Conservation (phyloP, 345 rosid species). For the Murraya paniculata region DNA sequence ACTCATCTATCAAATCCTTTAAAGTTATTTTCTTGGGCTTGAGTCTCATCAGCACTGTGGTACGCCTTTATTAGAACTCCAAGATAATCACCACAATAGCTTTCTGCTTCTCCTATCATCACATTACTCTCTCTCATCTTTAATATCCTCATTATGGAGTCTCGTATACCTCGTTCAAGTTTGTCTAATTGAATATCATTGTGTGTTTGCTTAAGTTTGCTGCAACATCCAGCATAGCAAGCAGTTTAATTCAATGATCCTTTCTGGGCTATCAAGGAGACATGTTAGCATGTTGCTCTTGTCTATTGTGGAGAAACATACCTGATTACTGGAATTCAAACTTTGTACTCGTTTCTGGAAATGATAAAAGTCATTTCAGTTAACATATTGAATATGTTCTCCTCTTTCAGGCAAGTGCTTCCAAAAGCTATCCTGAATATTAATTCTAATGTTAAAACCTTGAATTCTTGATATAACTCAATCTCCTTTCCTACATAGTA, state of each 20-base stretch:
- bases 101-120: neutral
- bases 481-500: constrained; percentile 29
- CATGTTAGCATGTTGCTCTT: too few species aligned
- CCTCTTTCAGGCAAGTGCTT: constrained; percentile 44
- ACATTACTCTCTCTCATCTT: constrained; percentile 23
- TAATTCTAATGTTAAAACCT: constrained; percentile 37
- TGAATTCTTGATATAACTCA: constrained; percentile 37
- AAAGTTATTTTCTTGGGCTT: constrained; percentile 22
- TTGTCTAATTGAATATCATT: constrained; percentile 7
- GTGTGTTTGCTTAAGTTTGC: neutral
- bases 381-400: constrained; percentile 36
- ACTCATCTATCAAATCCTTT: constrained; percentile 39
- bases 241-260: neutral
- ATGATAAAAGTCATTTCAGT: constrained; percentile 14
- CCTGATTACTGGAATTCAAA: constrained; percentile 32
- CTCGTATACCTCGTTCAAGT: constrained; percentile 1
- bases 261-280: too few species aligned
- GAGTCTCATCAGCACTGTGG: neutral
- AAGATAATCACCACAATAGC: constrained; percentile 30
- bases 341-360: constrained; percentile 6
- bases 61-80: constrained; percentile 26
- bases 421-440: constrained; percentile 54
- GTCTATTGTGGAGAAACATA: neutral
- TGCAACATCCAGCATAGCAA: neutral
- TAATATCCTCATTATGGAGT: constrained; percentile 16